phyloP scores from a whole-genome alignment of 2,329 filamentous ascomycete genomes.

The Cytospora paraplurivora region DNA sequence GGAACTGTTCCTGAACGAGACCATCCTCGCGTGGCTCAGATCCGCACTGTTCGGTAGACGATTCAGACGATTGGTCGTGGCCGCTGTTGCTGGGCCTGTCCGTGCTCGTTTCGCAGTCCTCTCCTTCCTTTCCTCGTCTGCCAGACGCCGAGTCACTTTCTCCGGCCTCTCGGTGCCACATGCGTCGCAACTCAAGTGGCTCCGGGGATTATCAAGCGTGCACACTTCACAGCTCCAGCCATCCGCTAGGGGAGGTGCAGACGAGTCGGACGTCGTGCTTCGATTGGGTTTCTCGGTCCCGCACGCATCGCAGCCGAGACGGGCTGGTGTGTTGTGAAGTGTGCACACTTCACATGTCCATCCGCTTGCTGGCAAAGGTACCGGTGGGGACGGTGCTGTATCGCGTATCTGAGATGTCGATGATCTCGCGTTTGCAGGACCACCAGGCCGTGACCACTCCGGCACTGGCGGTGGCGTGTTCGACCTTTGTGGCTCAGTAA shows the following conservation, averaged over 20 bases:
- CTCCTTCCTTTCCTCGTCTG: constrained; percentile 26
- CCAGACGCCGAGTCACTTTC: constrained; percentile 30
- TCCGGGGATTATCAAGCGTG: constrained; percentile 57
- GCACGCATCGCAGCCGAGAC: constrained; percentile 60
- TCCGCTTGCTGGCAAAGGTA: constrained; percentile 30
- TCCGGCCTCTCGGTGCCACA: constrained; percentile 51
- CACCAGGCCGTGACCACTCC: constrained; percentile 22
- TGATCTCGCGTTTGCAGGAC: neutral
- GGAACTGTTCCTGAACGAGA: constrained; percentile 27
- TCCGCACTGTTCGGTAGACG: constrained; percentile 15
- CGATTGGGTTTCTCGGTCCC: constrained; percentile 44
- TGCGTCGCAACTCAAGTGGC: constrained; percentile 57
- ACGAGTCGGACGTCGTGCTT: constrained; percentile 29
- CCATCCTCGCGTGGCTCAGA: constrained; percentile 26
- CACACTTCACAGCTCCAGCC: constrained; percentile 59
- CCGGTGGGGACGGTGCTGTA: constrained; percentile 1
- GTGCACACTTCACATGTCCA: constrained; percentile 62
- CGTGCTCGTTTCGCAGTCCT: constrained; percentile 25
- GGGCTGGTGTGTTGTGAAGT: constrained; percentile 54
- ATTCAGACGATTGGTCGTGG: neutral
- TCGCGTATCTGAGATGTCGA: neutral
- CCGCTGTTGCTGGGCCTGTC: constrained; percentile 15
- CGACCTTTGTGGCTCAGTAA: constrained; percentile 30
- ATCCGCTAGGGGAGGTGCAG: constrained; percentile 24
- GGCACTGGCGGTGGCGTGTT: constrained; percentile 30